Percentiles rank a stretch among this genome's conserved stretches.
Evolutionary conservation across 257 asterid genomes (phyloP).

Genomic region (Capsicum baccatum): DNA sequence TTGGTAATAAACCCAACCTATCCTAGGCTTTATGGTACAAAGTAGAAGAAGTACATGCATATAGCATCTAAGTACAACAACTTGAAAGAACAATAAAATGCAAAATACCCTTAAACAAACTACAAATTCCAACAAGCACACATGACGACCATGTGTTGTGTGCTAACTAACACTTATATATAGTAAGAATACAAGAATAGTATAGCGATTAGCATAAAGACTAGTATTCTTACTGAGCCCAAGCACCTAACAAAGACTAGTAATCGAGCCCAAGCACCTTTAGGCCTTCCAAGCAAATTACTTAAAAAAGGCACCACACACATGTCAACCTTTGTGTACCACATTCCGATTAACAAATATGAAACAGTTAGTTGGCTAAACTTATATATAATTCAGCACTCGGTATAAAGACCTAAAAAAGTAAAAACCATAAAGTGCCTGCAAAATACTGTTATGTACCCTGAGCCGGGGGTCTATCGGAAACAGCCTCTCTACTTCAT

Average conservation of each 20-base stretch:
- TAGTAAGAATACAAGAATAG: not conserved
- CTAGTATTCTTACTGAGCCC: slow-evolving; percentile 13
- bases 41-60: no score
- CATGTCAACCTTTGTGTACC: not conserved
- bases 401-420: not conserved
- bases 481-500: no score
- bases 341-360: not conserved
- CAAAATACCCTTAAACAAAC: no score
- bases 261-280: not conserved
- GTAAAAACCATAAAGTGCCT: not conserved
- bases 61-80: no score
- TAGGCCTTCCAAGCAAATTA: slow-evolving; percentile 18
- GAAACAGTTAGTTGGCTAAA: not conserved
- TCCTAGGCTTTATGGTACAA: no score
- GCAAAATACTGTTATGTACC: not conserved
- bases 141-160: no score
- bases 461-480: no score
- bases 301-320: slow-evolving; percentile 15
- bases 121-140: no score
- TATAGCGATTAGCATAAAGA: not conserved
- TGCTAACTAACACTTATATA: no score
- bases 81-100: no score
- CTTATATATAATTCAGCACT: not conserved
- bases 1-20: no score
- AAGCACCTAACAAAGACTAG: not conserved